Evolutionary conservation across 768 basidiomycete genomes (phyloP), one percentile per base, ranked within the genome.

Genomic region (Hericium alpestre): DNA sequence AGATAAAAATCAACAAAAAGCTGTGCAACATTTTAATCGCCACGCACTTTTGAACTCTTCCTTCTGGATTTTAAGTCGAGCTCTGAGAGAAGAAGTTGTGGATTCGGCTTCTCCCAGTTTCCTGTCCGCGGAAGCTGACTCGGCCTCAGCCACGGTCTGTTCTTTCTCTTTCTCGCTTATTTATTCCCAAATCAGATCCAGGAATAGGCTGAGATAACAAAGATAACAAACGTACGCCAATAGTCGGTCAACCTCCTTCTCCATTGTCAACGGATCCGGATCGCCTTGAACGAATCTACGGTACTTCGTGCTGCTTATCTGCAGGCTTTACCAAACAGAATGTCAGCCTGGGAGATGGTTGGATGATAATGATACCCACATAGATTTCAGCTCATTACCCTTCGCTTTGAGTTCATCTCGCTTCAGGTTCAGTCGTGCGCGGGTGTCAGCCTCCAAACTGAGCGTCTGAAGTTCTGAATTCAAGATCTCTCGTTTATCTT

Each of bases 391-490:
- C 41, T 93, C 89, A 15, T 72, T 73, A 48, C 74, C 72, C 71
- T 88, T 90, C 56, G 71, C 76, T 66, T 76, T 80, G 47, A 84
- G 67, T 61, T 93, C 90, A 1, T 73, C 73, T 58, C 83, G 75
- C 65, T 90, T 88, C 59, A 95, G 65, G 41, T 86, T 82, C 54
- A 97, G 68, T 63, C 81, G 86, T 2, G 93, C 91, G 47, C 95
- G 75, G 1, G 81, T 74, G 55, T 93, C 88, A 0, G 90, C 86
- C 66, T 97, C 93, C 48, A 81, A 64, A 62, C 82, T 91, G 63
- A 96, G 70, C 1, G 75, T 71, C 37, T 81, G 76, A 43, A 93
- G 75, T 59, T 96, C 94, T 0, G 69, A 61, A 55, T 85, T 89
- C 58, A 95, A 71, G 18, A 68, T 67, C 16, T 94, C 91, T 53